Base-by-base conservation (phyloP, 1,139 yeast genomes). In the Citeromyces siamensis region DNA sequence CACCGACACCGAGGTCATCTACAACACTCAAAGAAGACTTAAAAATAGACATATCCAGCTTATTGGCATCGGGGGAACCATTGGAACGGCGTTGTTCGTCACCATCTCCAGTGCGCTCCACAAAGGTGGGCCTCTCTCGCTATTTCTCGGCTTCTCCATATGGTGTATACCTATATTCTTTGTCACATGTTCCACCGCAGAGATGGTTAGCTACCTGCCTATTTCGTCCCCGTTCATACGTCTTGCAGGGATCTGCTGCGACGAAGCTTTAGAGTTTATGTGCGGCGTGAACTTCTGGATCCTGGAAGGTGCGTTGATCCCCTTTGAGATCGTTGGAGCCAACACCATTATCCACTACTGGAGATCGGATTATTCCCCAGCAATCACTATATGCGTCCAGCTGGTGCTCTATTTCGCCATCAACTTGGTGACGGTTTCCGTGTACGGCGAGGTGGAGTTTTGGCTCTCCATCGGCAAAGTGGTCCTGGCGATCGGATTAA, bases 271-370 rank as follows among this genome's bases (percentile, higher is more conserved):
- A 42, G 90, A 83, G 48, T 74, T 80, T 43, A 79, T 80, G 60
- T 77, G 83, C 6, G 82, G 86, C 10, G 77, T 84, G 72, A 83
- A 83, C 55, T 83, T 80, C 50, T 82, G 83, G 75, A 62, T 82
- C 42, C 64, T 82, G 56, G 80, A 81, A 52, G 74, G 85, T 44
- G 73, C 82, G 20, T 71, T 79, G 46, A 78, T 83, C 41, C 94
- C 94, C 1, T 82, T 76, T 51, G 94, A 83, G 56, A 74, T 83
- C 41, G 80, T 83, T 2, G 83, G 86, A 13, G 88, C 79, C 28
- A 82, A 83, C 48, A 72, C 82, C 28, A 73, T 83, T 52, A 65
- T 82, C 37, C 88, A 82, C 50, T 83, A 67, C 52, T 83, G 94
- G 94, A 62, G 82, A 41, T 75, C 71, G 46, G 88, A 75, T 48